These are phyloP conservation scores for Suillus occidentalis DNA, from an alignment of 768 basidiomycete species.

Conservation along the genomic window DNA sequence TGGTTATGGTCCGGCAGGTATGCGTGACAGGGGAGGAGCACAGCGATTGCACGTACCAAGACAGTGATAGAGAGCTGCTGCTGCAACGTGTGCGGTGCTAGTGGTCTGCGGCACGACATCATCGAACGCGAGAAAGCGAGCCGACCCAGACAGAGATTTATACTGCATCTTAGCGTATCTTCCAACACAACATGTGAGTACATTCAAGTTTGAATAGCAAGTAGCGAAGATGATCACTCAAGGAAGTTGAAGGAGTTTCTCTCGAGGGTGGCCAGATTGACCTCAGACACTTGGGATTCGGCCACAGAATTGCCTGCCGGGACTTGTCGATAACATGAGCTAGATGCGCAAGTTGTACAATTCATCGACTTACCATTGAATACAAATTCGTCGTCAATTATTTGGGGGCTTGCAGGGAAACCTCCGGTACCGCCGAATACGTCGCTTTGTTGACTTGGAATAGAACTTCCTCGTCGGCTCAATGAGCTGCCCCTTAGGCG, in stretches of 20 bases:
- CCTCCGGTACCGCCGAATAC: conserved; percentile 41
- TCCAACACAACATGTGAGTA: conserved; percentile 16
- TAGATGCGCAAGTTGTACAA: conserved; percentile 1
- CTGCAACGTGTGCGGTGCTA: conserved; percentile 75
- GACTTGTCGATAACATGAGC: conserved; percentile 24
- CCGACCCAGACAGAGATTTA: conserved; percentile 51
- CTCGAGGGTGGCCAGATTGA: conserved; percentile 61
- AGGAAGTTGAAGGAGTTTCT: conserved; percentile 79
- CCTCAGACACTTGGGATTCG: conserved; percentile 57
- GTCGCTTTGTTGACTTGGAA: conserved; percentile 49
- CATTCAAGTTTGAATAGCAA: neutral
- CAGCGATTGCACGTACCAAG: conserved; percentile 50
- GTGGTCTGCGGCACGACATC: conserved; percentile 62
- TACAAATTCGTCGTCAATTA: conserved; percentile 59
- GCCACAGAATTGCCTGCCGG: conserved; percentile 27
- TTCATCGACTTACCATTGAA: conserved; percentile 54
- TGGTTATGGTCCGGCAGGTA: neutral
- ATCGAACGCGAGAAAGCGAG: conserved; percentile 56
- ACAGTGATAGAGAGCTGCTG: conserved; percentile 84
- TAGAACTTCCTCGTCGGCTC: conserved; percentile 59
- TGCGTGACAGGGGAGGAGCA: neutral
- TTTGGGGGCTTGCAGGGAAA: conserved; percentile 53
- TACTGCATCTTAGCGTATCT: conserved; percentile 82
- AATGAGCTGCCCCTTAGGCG: conserved; percentile 53
- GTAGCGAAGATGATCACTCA: conserved; percentile 45